Percentiles rank a stretch among this genome's conserved stretches.
Evolutionary conservation across 2,329 filamentous ascomycete genomes (phyloP).

Genomic region (Venturia oleaginea): DNA sequence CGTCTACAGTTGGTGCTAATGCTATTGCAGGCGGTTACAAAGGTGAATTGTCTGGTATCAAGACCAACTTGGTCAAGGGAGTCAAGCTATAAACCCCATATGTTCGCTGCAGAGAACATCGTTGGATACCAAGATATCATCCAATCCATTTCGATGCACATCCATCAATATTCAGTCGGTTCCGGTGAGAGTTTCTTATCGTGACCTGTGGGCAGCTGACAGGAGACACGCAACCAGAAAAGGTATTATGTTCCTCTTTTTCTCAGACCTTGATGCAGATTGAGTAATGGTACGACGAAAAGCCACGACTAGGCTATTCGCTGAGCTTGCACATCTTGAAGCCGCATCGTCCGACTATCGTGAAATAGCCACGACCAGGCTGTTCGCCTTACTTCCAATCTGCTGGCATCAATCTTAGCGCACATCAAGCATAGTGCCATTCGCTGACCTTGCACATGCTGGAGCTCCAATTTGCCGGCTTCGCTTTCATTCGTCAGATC

Average conservation of each 20-base stretch:
- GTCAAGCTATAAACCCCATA: slow-evolving; percentile 52
- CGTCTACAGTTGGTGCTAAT: slow-evolving; percentile 40
- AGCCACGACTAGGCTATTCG: neutral
- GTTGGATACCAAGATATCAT: neutral
- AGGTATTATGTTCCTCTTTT: neutral
- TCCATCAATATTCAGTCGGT: neutral
- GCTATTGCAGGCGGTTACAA: slow-evolving; percentile 77
- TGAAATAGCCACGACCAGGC: neutral
- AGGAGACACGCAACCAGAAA: neutral
- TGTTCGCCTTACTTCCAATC: neutral
- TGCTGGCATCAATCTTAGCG: neutral
- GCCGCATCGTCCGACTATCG: neutral
- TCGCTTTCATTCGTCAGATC: neutral
- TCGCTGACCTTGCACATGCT: neutral
- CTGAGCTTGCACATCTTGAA: neutral
- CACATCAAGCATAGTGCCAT: neutral
- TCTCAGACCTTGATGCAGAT: neutral
- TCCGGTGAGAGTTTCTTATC: neutral
- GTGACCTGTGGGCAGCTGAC: neutral
- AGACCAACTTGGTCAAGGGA: slow-evolving; percentile 86
- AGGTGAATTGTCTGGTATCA: slow-evolving; percentile 92
- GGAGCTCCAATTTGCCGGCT: neutral
- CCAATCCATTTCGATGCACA: neutral
- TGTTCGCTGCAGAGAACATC: neutral
- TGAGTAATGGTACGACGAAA: neutral